These are phyloP conservation scores for Thalassia testudinum DNA, from an alignment of 116 monocot genomes.

Conservation along the genomic window DNA sequence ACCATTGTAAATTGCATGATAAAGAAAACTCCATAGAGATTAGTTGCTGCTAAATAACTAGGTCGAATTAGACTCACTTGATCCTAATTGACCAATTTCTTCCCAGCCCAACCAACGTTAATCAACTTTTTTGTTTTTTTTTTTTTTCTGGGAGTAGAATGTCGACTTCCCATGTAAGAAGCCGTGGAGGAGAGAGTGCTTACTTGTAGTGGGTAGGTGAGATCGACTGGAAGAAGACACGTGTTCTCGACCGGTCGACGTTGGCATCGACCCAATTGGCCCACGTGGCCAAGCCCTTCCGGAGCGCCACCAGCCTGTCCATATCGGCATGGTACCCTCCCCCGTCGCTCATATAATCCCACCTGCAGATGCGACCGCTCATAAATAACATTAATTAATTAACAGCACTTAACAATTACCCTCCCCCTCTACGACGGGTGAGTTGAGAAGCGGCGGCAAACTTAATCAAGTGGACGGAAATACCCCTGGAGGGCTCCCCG, in stretches of 20 bases:
- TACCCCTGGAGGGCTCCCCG: conserved; percentile 69
- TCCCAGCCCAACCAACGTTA: too few species aligned
- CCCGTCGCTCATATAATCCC: conserved; percentile 73
- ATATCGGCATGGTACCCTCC: conserved; percentile 41
- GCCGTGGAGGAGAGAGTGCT: conserved; percentile 2
- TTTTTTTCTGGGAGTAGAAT: too few species aligned
- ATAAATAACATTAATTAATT: neutral
- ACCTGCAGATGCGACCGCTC: conserved; percentile 39
- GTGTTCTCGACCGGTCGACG: conserved; percentile 45
- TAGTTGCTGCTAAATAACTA: too few species aligned
- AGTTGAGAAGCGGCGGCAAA: neutral
- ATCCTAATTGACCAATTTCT: too few species aligned
- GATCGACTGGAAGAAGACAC: conserved; percentile 79
- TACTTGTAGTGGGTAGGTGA: conserved; percentile 91
- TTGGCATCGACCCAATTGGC: conserved; percentile 70
- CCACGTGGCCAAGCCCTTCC: conserved; percentile 70
- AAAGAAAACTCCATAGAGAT: too few species aligned
- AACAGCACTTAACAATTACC: neutral
- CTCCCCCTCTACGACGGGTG: too few species aligned
- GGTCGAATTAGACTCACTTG: too few species aligned
- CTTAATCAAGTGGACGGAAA: neutral
- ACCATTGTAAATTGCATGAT: too few species aligned
- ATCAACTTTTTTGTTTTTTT: too few species aligned
- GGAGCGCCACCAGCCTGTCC: conserved; percentile 61
- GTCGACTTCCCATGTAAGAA: too few species aligned